phyloP scores from a whole-genome alignment of 257 asterid genomes.

The Fraxinus pennsylvanica region DNA sequence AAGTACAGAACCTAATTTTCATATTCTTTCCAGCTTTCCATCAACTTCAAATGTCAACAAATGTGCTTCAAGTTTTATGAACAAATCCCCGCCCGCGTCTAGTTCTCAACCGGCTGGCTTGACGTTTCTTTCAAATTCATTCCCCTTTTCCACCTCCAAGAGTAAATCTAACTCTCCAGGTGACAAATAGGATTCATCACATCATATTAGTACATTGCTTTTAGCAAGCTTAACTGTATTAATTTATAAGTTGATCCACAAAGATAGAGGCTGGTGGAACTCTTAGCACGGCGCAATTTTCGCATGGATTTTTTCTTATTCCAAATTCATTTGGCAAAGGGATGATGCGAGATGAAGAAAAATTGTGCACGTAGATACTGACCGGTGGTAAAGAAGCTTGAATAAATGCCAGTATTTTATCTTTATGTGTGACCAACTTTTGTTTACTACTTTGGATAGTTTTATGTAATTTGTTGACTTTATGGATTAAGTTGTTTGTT shows the following conservation, averaged over 20 bases:
- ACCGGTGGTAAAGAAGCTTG: slow-evolving; percentile 29
- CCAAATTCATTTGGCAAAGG: slow-evolving; percentile 4
- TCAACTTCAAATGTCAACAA: slow-evolving; percentile 51
- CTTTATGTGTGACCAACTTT: slow-evolving; percentile 18
- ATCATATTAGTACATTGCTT: slow-evolving; percentile 3
- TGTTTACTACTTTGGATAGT: slow-evolving; percentile 20
- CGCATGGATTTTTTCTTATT: slow-evolving; percentile 14
- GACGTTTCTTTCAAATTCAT: slow-evolving; percentile 44
- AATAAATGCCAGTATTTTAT: slow-evolving; percentile 19
- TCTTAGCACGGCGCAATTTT: slow-evolving; percentile 13
- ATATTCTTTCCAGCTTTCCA: slow-evolving; percentile 58
- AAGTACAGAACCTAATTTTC: slow-evolving; percentile 42
- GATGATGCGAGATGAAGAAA: slow-evolving; percentile 43
- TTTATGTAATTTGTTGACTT: slow-evolving; percentile 4
- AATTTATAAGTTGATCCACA: slow-evolving; percentile 10
- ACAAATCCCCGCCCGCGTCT: slow-evolving; percentile 33
- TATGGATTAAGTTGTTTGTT: background rate
- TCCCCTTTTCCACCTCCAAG: slow-evolving; percentile 42
- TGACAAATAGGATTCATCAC: slow-evolving; percentile 36
- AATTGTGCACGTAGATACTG: slow-evolving; percentile 42
- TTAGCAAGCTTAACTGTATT: background rate
- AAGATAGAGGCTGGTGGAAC: background rate
- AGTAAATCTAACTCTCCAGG: slow-evolving; percentile 46
- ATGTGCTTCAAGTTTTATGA: slow-evolving; percentile 35
- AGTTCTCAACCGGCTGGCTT: slow-evolving; percentile 36